These are phyloP conservation scores for Lolium perenne DNA, from an alignment of 176 grass and related monocot genomes.

Conservation along the genomic window DNA sequence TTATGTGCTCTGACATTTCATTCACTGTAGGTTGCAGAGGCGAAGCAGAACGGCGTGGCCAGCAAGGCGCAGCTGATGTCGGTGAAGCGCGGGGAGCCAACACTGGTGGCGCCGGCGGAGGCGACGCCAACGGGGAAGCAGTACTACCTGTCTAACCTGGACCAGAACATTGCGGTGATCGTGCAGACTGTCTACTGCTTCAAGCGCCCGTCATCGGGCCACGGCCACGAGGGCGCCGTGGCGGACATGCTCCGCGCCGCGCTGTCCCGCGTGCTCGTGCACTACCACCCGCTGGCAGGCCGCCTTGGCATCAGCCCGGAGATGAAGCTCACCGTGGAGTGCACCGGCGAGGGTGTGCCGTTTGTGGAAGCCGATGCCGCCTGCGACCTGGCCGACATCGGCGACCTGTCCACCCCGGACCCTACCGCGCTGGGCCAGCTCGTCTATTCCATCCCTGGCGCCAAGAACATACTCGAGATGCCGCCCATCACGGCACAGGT, in stretches of 20 bases:
- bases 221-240: constrained; percentile 26
- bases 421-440: constrained; percentile 79
- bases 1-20: background rate
- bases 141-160: constrained; percentile 97
- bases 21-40: constrained; percentile 54
- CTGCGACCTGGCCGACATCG: constrained; percentile 65
- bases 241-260: constrained; percentile 59
- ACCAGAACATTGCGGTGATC: constrained; percentile 94
- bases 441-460: constrained; percentile 73
- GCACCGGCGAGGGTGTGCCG: constrained; percentile 73
- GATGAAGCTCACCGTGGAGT: constrained; percentile 86
- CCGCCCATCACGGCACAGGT: constrained; percentile 93
- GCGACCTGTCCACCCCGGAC: constrained; percentile 74
- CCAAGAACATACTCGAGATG: constrained; percentile 92
- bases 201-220: constrained; percentile 36
- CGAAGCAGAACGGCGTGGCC: constrained; percentile 38
- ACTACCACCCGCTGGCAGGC: constrained; percentile 88
- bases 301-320: constrained; percentile 74
- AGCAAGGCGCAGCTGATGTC: constrained; percentile 30
- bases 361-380: constrained; percentile 87
- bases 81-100: constrained; percentile 60
- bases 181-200: constrained; percentile 91
- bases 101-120: constrained; percentile 62
- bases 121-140: constrained; percentile 65
- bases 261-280: constrained; percentile 73